Conservation (phyloP, 1,284 basidiomycete species). For the Tilletia indica region DNA sequence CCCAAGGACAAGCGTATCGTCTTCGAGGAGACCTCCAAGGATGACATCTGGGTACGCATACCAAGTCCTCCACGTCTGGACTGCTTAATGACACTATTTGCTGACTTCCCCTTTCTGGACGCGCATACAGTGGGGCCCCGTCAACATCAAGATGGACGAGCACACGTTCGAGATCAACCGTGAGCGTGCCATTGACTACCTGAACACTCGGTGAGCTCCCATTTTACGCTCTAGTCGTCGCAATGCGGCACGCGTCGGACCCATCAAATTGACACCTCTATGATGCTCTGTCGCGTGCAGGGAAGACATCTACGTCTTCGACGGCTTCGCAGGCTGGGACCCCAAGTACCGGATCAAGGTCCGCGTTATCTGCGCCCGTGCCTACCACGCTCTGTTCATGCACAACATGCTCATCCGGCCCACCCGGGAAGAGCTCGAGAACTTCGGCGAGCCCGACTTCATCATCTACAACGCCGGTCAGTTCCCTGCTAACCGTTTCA, state of each 20-base stretch:
- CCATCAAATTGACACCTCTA: background rate
- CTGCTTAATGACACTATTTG: background rate
- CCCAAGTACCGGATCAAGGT: constrained; percentile 99
- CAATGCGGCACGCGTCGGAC: constrained; percentile 14
- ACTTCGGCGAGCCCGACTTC: constrained; percentile 98
- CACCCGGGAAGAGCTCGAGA: constrained; percentile 85
- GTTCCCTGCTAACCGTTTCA: constrained; percentile 99
- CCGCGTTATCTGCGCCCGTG: constrained; percentile 95
- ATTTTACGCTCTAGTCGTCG: no score
- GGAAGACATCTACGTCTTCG: constrained; percentile 98
- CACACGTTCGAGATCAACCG: constrained; percentile 99
- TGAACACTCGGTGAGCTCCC: constrained; percentile 69
- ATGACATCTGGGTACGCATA: constrained; percentile 77
- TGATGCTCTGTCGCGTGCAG: constrained; percentile 56
- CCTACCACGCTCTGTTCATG: constrained; percentile 99
- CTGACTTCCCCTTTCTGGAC: background rate
- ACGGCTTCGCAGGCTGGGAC: constrained; percentile 97
- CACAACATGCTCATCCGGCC: constrained; percentile 92
- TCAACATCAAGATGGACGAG: constrained; percentile 98
- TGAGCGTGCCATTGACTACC: constrained; percentile 98
- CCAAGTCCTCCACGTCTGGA: background rate
- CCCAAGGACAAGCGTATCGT: constrained; percentile 99
- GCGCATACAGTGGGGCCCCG: constrained; percentile 74
- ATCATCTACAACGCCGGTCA: constrained; percentile 99
- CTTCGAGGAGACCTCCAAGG: constrained; percentile 93